phyloP scores from a whole-genome alignment of 2,329 filamentous ascomycete species.

The Aspergillus transmontanensis region DNA sequence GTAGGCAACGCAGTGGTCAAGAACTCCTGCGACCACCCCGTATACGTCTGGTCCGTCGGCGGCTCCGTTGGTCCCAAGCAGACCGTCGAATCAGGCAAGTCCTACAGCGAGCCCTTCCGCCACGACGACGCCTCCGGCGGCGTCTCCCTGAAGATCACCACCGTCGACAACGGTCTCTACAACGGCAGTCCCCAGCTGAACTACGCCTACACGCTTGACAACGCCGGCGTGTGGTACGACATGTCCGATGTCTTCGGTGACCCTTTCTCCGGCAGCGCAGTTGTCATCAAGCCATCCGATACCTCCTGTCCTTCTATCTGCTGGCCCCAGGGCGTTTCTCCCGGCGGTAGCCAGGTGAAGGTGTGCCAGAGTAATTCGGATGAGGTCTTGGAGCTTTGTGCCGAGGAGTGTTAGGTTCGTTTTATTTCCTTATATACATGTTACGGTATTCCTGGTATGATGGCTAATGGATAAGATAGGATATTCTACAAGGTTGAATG shows the following conservation, averaged over 20 bases:
- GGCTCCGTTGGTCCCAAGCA: conserved; percentile 32
- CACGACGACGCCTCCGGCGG: conserved; percentile 43
- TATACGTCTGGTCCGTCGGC: conserved; percentile 46
- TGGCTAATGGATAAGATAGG: neutral
- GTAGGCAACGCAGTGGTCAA: conserved; percentile 41
- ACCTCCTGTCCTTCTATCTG: conserved; percentile 30
- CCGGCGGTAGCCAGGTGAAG: conserved; percentile 35
- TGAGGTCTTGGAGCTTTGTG: conserved; percentile 36
- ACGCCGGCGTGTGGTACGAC: conserved; percentile 44
- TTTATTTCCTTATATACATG: neutral
- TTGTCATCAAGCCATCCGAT: conserved; percentile 30
- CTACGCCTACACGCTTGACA: conserved; percentile 45
- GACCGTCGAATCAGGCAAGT: conserved; percentile 33
- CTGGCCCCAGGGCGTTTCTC: conserved; percentile 34
- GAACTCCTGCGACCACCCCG: conserved; percentile 40
- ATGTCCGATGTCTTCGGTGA: conserved; percentile 48
- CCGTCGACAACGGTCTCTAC: conserved; percentile 37
- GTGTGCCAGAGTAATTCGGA: conserved; percentile 28
- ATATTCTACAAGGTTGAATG: no score
- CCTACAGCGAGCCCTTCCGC: conserved; percentile 40
- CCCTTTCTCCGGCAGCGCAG: conserved; percentile 36
- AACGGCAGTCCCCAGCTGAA: conserved; percentile 41
- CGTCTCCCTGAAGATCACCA: conserved; percentile 47
- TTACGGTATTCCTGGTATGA: neutral
- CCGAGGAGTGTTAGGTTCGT: conserved; percentile 23